These are phyloP conservation scores for Mercurialis annua DNA, from an alignment of 345 rosid species.

Conservation along the genomic window DNA sequence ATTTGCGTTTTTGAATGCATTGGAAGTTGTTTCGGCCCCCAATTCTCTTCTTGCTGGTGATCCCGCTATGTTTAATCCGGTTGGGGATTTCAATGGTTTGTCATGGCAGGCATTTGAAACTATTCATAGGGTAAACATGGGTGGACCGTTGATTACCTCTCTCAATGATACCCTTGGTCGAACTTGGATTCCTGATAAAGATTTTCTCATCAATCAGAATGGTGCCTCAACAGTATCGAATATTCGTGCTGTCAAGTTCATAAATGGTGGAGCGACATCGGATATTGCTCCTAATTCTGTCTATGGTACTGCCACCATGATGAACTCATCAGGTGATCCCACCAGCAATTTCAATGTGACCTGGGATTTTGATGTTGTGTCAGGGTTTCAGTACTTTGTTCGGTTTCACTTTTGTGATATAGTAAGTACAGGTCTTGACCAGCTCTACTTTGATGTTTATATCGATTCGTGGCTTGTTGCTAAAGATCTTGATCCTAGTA, in stretches of 20 bases:
- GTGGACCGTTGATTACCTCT: constrained; percentile 54
- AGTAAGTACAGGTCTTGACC: constrained; percentile 41
- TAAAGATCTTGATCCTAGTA: constrained; percentile 49
- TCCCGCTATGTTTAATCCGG: constrained; percentile 24
- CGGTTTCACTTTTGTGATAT: constrained; percentile 91
- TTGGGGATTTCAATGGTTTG: constrained; percentile 42
- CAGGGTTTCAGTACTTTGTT: constrained; percentile 64
- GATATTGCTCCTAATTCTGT: constrained; percentile 62
- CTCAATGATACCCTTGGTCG: constrained; percentile 69
- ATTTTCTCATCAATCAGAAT: constrained; percentile 35
- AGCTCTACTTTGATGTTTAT: constrained; percentile 72
- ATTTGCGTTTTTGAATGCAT: constrained; percentile 65
- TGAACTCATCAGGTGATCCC: constrained; percentile 54
- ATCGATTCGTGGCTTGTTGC: constrained; percentile 48
- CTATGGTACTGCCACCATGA: constrained; percentile 61
- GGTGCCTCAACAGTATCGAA: constrained; percentile 42
- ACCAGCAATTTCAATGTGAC: constrained; percentile 67
- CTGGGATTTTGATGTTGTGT: constrained; percentile 65
- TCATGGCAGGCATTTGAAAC: constrained; percentile 66
- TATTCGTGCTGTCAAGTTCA: constrained; percentile 46
- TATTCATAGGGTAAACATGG: constrained; percentile 81
- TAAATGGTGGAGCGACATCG: constrained; percentile 41
- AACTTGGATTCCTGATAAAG: constrained; percentile 70
- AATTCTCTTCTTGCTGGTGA: constrained; percentile 47
- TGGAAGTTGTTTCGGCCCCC: constrained; percentile 82